These are phyloP conservation scores for Schizochytrium sp. DNA, from an alignment of 108 stramenopile species.

Conservation along the genomic window DNA sequence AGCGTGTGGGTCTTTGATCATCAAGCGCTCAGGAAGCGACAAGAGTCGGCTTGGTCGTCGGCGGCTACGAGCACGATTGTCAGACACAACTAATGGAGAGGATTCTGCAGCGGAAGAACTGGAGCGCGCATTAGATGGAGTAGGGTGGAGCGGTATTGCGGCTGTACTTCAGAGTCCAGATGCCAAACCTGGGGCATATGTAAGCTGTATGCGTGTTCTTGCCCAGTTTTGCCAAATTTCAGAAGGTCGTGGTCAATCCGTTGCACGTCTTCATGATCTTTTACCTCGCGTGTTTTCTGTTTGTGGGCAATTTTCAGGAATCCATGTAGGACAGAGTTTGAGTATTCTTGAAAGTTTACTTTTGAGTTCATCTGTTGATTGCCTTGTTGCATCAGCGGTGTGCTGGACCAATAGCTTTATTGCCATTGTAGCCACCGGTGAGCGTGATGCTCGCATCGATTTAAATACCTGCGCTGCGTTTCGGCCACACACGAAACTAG, in stretches of 20 bases:
- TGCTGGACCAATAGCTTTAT: not conserved
- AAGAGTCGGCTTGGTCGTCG: not conserved
- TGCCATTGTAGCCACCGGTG: not conserved
- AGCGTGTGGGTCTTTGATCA: not conserved
- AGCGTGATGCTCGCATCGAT: not conserved
- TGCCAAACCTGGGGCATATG: conserved; percentile 25
- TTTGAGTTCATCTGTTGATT: not conserved
- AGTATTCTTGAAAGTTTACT: not conserved
- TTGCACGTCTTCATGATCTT: not conserved
- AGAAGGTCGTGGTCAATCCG: not conserved
- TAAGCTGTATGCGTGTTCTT: not conserved
- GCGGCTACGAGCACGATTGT: not conserved
- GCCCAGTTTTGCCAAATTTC: conserved; percentile 40
- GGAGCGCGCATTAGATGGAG: not conserved
- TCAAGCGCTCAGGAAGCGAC: not conserved
- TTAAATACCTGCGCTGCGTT: not conserved
- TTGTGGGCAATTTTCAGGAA: not conserved
- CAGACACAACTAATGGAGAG: not conserved
- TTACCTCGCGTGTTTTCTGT: not conserved
- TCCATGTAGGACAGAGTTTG: not conserved
- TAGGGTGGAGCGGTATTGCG: not conserved
- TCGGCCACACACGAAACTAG: not conserved
- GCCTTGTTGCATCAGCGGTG: not conserved
- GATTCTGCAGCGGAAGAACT: conserved; percentile 1
- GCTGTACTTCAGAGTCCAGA: conserved; percentile 10